Percentiles rank a stretch among this genome's conserved stretches.
Conservation (phyloP, 2,329 filamentous ascomycete genomes). For the Aspergillus clavatus region DNA sequence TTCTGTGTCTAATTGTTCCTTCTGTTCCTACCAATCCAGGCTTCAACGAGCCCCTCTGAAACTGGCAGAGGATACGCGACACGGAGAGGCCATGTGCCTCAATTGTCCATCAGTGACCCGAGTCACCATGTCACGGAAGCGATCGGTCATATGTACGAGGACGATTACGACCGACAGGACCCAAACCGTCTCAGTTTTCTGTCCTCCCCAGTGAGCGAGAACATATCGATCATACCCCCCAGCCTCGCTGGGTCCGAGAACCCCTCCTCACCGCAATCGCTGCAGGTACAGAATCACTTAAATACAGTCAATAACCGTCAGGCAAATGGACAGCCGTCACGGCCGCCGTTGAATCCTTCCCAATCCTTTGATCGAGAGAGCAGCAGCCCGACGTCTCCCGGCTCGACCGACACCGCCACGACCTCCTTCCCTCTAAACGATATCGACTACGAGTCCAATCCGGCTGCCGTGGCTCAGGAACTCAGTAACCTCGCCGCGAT, state of each 20-base stretch:
- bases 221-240: constrained; percentile 38
- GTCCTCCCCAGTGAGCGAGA: constrained; percentile 44
- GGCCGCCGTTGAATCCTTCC: constrained; percentile 18
- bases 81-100: constrained; percentile 55
- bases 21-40: constrained; percentile 24
- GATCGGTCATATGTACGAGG: constrained; percentile 85
- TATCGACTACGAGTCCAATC: constrained; percentile 83
- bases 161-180: constrained; percentile 59
- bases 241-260: constrained; percentile 24
- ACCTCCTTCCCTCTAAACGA: constrained; percentile 71
- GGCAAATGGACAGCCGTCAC: constrained; percentile 30
- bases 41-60: constrained; percentile 39
- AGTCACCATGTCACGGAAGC: constrained; percentile 92
- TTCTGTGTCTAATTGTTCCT: constrained; percentile 2
- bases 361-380: constrained; percentile 40
- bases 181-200: constrained; percentile 73
- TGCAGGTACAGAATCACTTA: constrained; percentile 31
- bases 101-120: constrained; percentile 74
- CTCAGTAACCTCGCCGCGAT: constrained; percentile 87
- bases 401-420: constrained; percentile 55
- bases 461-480: constrained; percentile 85
- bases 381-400: constrained; percentile 50
- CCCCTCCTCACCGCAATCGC: constrained; percentile 22
- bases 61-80: constrained; percentile 46
- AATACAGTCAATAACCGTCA: constrained; percentile 26